Evolutionary conservation across 306 rosid genomes (phyloP).

Genomic region (Lathyrus oleraceus): DNA sequence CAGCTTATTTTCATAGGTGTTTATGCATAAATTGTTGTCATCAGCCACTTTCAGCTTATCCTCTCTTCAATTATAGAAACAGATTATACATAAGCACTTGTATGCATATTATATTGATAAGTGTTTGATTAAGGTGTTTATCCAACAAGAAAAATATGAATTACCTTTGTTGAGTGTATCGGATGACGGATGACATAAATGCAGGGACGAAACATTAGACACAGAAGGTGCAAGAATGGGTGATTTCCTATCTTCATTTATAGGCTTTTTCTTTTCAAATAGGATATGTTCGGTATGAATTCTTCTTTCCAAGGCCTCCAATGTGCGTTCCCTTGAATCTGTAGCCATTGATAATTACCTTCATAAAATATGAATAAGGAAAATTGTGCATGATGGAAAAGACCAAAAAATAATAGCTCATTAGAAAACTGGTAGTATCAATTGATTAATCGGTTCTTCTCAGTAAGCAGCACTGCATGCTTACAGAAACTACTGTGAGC

Average conservation of each 20-base stretch:
- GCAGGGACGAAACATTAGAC: slow-evolving; percentile 32
- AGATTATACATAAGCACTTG: not conserved
- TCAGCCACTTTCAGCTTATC: not conserved
- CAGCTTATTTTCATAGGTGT: not conserved
- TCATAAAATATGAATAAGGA: too few relatives aligned
- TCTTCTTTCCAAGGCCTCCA: slow-evolving; percentile 81
- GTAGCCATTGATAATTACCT: slow-evolving; percentile 48
- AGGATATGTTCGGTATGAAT: slow-evolving; percentile 57
- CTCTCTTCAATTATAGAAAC: too few relatives aligned
- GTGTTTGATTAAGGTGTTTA: too few relatives aligned
- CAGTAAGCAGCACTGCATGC: too few relatives aligned
- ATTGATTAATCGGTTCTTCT: too few relatives aligned
- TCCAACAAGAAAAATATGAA: too few relatives aligned
- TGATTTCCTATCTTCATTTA: slow-evolving; percentile 33
- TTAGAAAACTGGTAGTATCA: too few relatives aligned
- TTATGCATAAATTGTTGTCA: too few relatives aligned
- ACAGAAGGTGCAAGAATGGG: slow-evolving; percentile 14
- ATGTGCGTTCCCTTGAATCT: slow-evolving; percentile 61
- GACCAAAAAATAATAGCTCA: too few relatives aligned
- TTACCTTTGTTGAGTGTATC: slow-evolving; percentile 35
- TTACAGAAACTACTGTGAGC: too few relatives aligned
- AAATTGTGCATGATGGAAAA: too few relatives aligned
- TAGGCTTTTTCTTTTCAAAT: slow-evolving; percentile 49
- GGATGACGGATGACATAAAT: slow-evolving; percentile 28
- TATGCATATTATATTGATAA: not conserved